Percentiles rank a stretch among this genome's conserved stretches.
Evolutionary conservation across 2,329 filamentous ascomycete genomes (phyloP).

Genomic region (Ceratocystiopsis brevicomis): DNA sequence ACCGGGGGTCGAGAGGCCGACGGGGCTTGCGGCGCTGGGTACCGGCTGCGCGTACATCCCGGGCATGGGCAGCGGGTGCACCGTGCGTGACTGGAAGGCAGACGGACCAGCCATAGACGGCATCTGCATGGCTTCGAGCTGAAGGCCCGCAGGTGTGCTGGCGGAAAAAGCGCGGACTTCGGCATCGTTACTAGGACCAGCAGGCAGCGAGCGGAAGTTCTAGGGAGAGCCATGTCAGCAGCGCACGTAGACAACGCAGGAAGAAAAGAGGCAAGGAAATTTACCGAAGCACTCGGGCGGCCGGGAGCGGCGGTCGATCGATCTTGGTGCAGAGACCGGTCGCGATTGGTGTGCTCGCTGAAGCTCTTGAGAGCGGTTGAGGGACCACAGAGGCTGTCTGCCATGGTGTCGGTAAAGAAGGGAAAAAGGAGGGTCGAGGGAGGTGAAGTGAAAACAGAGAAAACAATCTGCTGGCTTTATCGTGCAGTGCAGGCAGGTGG

Average conservation of each 20-base stretch:
- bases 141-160: background rate
- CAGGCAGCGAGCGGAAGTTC: conserved; percentile 8
- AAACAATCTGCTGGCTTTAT: no score
- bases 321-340: conserved; percentile 57
- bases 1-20: no score
- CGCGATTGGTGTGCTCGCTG: conserved; percentile 47
- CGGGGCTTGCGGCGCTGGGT: no score
- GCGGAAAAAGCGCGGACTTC: conserved; percentile 7
- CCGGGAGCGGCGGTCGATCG: conserved; percentile 22
- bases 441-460: background rate
- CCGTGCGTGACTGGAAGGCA: no score
- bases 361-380: conserved; percentile 53
- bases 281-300: conserved; percentile 10
- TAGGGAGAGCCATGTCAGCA: background rate
- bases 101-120: background rate
- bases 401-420: conserved; percentile 15
- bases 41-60: background rate
- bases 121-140: conserved; percentile 1
- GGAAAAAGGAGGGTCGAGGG: background rate
- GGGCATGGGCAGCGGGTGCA: no score
- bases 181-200: conserved; percentile 3
- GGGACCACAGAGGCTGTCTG: conserved; percentile 43
- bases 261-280: conserved; percentile 2
- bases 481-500: no score
- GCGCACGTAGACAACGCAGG: background rate